Evolutionary conservation across 176 grass and related monocot genomes (phyloP), one percentile per base, ranked within the genome.

Genomic region (Urochloa ruziziensis): DNA sequence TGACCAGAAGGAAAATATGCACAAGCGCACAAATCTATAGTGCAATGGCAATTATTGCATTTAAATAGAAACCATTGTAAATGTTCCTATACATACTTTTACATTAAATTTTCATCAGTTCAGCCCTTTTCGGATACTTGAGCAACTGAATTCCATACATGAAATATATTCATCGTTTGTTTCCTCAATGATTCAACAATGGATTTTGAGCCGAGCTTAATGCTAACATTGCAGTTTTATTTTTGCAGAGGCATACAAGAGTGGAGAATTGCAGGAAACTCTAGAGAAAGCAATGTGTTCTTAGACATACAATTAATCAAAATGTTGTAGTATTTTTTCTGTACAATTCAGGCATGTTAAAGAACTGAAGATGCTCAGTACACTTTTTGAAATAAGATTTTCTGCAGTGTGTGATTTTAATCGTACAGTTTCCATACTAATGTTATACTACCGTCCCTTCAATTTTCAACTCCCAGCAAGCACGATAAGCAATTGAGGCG

Each of bases 191-290:
- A 49, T 43, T 39, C 7, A 56, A 10, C 2, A 16, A 29, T 80
- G 4, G 39, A 15, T 46, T 75, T 72, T 65, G 9, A 93, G 23
- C n/a, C 43, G 44, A 0, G 24, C 15, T 73, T 63, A 74, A 60
- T 36, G 59, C 62, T 81, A 82, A 60, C 2, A 21, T 7, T 14
- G n/a, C 0, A 37, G 5, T 80, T n/a, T 3, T 83, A 39, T 80
- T 67, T 81, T 84, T 78, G 80, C 90, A 95, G 93, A 93, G 10
- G 93, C 93, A 79, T 95, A 95, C 65, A 95, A 89, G 83, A 95
- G 79, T 1, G 93, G 93, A 2, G 90, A 95, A 62, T 81, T 95
- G 28, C 90, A 91, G 85, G 90, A 95, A 83, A 67, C 89, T 23
- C 67, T 95, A 0, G 93, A 95, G 80, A 93, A 93, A 71, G 79